phyloP scores from a whole-genome alignment of 805 yeast genomes.

The Candida taoyuanica region DNA sequence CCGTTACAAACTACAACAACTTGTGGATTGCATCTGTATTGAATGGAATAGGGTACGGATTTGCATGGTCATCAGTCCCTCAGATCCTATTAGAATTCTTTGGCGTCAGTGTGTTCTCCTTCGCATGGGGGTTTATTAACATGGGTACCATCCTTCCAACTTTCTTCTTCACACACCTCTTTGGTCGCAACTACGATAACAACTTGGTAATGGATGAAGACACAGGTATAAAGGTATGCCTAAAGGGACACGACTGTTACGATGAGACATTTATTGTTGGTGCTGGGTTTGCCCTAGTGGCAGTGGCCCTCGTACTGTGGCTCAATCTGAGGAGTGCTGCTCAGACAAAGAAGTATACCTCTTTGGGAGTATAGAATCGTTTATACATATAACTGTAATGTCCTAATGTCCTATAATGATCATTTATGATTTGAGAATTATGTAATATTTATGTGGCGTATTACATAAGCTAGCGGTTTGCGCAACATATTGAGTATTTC shows the following conservation, averaged over 20 bases:
- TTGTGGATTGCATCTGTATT: slow-evolving; percentile 51
- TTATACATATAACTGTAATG: not conserved
- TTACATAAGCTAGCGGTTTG: not conserved
- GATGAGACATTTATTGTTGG: slow-evolving; percentile 38
- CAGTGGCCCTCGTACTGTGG: slow-evolving; percentile 14
- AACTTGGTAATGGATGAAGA: slow-evolving; percentile 23
- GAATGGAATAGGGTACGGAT: slow-evolving; percentile 70
- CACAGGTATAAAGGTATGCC: slow-evolving; percentile 19
- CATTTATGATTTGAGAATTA: too few relatives aligned
- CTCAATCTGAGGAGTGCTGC: slow-evolving; percentile 15
- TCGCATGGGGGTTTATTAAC: slow-evolving; percentile 70
- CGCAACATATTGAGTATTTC: too few relatives aligned
- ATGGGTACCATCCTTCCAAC: slow-evolving; percentile 63
- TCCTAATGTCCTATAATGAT: too few relatives aligned
- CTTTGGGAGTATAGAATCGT: not conserved
- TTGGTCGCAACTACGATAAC: slow-evolving; percentile 61
- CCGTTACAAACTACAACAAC: slow-evolving; percentile 29
- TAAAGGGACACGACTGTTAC: slow-evolving; percentile 30
- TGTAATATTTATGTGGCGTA: too few relatives aligned
- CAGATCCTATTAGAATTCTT: slow-evolving; percentile 71
- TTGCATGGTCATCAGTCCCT: slow-evolving; percentile 67
- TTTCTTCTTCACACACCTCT: slow-evolving; percentile 52
- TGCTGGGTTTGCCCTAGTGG: slow-evolving; percentile 25
- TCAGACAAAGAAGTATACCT: slow-evolving; percentile 3
- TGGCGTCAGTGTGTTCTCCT: slow-evolving; percentile 63